Evolutionary conservation across 2,329 filamentous ascomycete species (phyloP).

Genomic region (Fusarium sp.): DNA sequence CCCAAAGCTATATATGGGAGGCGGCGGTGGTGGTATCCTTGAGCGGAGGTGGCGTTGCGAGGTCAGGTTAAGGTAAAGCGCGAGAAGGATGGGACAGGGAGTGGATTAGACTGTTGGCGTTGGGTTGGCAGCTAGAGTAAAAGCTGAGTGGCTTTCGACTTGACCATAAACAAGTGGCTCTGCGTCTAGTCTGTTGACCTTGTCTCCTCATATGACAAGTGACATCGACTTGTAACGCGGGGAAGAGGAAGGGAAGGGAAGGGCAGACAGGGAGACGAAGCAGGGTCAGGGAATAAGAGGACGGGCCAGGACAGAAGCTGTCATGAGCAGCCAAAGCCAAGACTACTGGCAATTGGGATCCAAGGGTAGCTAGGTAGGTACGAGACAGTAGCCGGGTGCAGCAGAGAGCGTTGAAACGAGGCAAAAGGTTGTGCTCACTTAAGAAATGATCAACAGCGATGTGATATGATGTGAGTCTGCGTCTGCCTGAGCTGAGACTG

Average conservation of each 20-base stretch:
- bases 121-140: constrained; percentile 2
- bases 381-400: neutral
- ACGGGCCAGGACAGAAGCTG: neutral
- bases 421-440: constrained; percentile 38
- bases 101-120: constrained; percentile 12
- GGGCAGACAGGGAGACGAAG: constrained; percentile 5
- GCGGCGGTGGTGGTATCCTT: constrained; percentile 35
- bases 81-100: constrained; percentile 12
- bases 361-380: neutral
- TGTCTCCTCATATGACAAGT: constrained; percentile 27
- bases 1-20: constrained; percentile 25
- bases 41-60: constrained; percentile 43
- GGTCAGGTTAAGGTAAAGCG: constrained; percentile 39
- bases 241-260: constrained; percentile 21
- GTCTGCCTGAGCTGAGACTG: neutral
- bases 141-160: neutral
- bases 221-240: constrained; percentile 32
- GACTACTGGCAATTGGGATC: constrained; percentile 15
- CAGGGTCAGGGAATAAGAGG: constrained; percentile 19
- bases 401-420: constrained; percentile 11
- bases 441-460: constrained; percentile 41
- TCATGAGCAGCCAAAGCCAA: constrained; percentile 30
- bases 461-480: constrained; percentile 13
- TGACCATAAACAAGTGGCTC: neutral
- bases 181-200: neutral